These are phyloP conservation scores for Polyplosphaeria fusca DNA, from an alignment of 495 filamentous ascomycete genomes.

Conservation along the genomic window DNA sequence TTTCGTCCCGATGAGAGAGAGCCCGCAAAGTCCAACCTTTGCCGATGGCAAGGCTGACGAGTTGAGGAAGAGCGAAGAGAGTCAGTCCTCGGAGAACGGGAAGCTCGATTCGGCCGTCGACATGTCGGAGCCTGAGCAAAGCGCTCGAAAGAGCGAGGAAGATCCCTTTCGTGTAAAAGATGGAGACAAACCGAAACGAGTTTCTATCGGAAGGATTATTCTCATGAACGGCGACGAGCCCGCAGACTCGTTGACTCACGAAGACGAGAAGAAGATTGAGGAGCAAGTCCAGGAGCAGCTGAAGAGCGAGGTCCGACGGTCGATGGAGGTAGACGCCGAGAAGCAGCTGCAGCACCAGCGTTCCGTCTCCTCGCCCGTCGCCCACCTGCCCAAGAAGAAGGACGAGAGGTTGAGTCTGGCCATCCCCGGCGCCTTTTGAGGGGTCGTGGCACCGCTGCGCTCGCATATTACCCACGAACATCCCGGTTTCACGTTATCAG, in stretches of 20 bases:
- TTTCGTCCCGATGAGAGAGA: constrained; percentile 38
- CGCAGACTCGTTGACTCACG: not conserved
- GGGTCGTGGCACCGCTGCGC: too few relatives aligned
- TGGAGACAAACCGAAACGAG: constrained; percentile 18
- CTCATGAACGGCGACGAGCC: constrained; percentile 14
- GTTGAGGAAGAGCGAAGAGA: constrained; percentile 29
- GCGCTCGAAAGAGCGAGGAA: constrained; percentile 14
- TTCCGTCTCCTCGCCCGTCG: constrained; percentile 1
- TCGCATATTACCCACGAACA: too few relatives aligned
- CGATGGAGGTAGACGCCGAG: constrained; percentile 6
- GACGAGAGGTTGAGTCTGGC: constrained; percentile 27
- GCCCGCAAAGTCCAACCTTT: constrained; percentile 34
- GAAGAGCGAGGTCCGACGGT: constrained; percentile 24
- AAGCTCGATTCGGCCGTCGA: constrained; percentile 27
- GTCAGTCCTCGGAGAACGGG: constrained; percentile 5
- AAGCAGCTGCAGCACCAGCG: constrained; percentile 1
- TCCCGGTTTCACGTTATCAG: too few relatives aligned
- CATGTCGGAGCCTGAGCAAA: constrained; percentile 16
- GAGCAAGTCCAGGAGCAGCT: constrained; percentile 22
- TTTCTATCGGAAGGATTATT: constrained; percentile 34
- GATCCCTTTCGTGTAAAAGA: constrained; percentile 28
- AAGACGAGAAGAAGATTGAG: constrained; percentile 27
- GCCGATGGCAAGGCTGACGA: constrained; percentile 11
- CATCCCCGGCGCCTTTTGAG: constrained; percentile 34
- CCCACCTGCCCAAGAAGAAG: constrained; percentile 10